Evolutionary conservation across 106 monocot species (phyloP), one percentile per base, ranked within the genome.

Genomic region (Dendrobium catenatum): DNA sequence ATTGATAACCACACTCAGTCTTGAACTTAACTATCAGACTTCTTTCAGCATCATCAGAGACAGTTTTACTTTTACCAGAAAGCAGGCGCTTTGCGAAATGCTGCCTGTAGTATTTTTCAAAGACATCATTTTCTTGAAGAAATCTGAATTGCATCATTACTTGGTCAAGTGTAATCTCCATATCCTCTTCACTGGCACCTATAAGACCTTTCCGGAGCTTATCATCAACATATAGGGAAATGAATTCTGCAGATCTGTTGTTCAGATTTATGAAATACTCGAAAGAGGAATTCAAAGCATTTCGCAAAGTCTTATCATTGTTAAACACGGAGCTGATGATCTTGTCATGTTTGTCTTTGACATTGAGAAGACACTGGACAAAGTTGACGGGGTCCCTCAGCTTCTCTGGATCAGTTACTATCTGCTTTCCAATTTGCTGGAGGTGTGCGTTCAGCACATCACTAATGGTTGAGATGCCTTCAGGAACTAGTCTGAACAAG

Each of bases 221-320:
- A 64, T 96, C 94, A 78, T 96, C 96, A 42, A 96, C 90, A 79
- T 89, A 96, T 16, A 96, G 75, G 22, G 96, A 96, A 42, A 96
- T 96, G 68, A 94, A 96, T 79, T 96, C 96, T 5, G 96, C 92
- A 48, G 96, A 94, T 24, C 96, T 87, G 56, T 85, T 92, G 68
- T 96, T 96, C 85, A 96, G 80, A 86, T 96, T 96, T 22, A 96
- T 91, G 73, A 96, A 96, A 79, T 88, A 92, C 77, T 96, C 96
- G 82, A 96, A 96, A 3, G 94, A 96, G 9, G 94, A 96, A 67
- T 92, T 96, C 66, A 96, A 77, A 42, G 94, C 96, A 89, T 96
- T 96, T 77, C 90, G 96, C 84, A 96, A 94, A 59, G 94, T 89
- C 79, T 96, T 96, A 73, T 96, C 96, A 47, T 94, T 96, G 80